phyloP scores from a whole-genome alignment of 2,329 filamentous ascomycete species.

The Rhinocladiella mackenziei region DNA sequence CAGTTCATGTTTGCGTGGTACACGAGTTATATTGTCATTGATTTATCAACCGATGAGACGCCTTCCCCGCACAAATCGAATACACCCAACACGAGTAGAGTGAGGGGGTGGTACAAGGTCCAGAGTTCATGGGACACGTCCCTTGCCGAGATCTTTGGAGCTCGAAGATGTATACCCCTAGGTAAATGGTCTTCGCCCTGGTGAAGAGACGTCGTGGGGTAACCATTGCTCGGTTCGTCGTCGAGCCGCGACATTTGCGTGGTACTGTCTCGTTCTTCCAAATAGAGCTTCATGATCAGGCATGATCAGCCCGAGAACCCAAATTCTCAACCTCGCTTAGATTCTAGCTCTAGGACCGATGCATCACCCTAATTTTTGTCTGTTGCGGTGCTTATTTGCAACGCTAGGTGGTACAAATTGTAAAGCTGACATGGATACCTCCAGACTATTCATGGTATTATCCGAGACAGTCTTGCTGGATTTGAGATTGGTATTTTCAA shows the following conservation, averaged over 20 bases:
- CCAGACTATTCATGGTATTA: conserved; percentile 38
- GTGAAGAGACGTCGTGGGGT: too few species aligned
- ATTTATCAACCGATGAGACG: neutral
- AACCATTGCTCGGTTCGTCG: too few species aligned
- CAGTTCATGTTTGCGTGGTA: too few species aligned
- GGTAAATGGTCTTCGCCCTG: too few species aligned
- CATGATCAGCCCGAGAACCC: too few species aligned
- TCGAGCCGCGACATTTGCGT: too few species aligned
- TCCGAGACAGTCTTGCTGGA: conserved; percentile 24
- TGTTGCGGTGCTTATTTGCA: conserved; percentile 30
- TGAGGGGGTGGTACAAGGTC: neutral
- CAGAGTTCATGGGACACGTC: too few species aligned
- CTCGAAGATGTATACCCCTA: too few species aligned
- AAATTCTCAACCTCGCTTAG: neutral
- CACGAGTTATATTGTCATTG: neutral
- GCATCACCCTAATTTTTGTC: conserved; percentile 5
- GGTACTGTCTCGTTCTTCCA: neutral
- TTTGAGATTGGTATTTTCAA: conserved; percentile 9
- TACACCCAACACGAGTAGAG: neutral
- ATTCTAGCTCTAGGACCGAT: neutral
- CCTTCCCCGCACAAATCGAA: neutral
- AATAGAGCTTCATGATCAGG: neutral
- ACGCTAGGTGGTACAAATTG: conserved; percentile 45
- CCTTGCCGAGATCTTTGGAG: too few species aligned
- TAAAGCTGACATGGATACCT: conserved; percentile 43